phyloP scores from a whole-genome alignment of 2,329 filamentous ascomycete species.

The Paramyrothecium sp. region DNA sequence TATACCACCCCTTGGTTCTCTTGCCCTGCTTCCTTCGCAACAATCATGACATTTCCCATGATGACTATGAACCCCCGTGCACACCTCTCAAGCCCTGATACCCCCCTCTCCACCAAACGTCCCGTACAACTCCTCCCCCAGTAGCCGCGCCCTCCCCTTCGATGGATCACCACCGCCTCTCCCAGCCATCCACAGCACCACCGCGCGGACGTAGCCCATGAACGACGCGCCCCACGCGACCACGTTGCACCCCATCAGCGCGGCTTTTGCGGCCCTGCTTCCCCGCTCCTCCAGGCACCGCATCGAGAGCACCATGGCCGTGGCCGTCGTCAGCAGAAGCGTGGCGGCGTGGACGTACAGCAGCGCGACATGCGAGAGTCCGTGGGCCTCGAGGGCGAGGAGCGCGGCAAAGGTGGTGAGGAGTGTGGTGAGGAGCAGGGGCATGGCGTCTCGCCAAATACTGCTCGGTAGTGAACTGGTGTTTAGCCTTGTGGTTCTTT shows the following conservation, averaged over 20 bases:
- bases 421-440: slow-evolving; percentile 13
- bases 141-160: too few relatives aligned
- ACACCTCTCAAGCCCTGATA: too few relatives aligned
- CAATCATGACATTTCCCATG: too few relatives aligned
- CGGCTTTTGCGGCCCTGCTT: slow-evolving; percentile 17
- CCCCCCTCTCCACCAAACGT: not conserved
- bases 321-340: slow-evolving; percentile 15
- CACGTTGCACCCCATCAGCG: slow-evolving; percentile 21
- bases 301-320: slow-evolving; percentile 17
- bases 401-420: slow-evolving; percentile 20
- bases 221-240: slow-evolving; percentile 23
- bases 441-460: slow-evolving; percentile 22
- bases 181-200: slow-evolving; percentile 23
- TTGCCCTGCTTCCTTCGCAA: too few relatives aligned
- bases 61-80: too few relatives aligned
- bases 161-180: too few relatives aligned
- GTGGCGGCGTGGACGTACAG: slow-evolving; percentile 25
- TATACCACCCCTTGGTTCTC: too few relatives aligned
- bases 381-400: slow-evolving; percentile 20
- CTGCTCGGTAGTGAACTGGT: slow-evolving; percentile 9
- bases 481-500: not conserved
- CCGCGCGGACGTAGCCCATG: slow-evolving; percentile 25
- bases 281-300: slow-evolving; percentile 18
- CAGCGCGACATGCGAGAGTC: slow-evolving; percentile 21
- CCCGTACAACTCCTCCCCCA: not conserved